Percentiles rank a stretch among this genome's conserved stretches.
phyloP scores from a whole-genome alignment of 352 stramenopile species.

The Globisporangium spinosum region DNA sequence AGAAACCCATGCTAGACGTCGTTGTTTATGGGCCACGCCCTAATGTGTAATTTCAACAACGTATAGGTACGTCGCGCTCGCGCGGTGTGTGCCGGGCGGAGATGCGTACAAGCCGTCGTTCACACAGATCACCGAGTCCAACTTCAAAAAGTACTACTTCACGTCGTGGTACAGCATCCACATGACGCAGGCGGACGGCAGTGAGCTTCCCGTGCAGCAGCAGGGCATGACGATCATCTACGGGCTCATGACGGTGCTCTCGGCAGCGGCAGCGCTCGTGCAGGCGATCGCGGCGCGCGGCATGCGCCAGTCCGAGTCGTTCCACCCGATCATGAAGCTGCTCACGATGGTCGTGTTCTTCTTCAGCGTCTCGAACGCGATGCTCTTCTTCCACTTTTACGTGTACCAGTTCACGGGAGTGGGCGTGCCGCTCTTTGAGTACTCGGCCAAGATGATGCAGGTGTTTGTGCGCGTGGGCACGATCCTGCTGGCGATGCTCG shows the following conservation, averaged over 20 bases:
- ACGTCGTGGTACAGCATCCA: slow-evolving; percentile 74
- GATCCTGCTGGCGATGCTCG: slow-evolving; percentile 65
- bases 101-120: slow-evolving; percentile 61
- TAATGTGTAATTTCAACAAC: not conserved
- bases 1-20: not conserved
- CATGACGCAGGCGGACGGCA: slow-evolving; percentile 64
- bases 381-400: slow-evolving; percentile 62
- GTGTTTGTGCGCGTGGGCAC: slow-evolving; percentile 72
- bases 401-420: slow-evolving; percentile 60
- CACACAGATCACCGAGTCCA: slow-evolving; percentile 60
- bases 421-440: slow-evolving; percentile 63
- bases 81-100: slow-evolving; percentile 61
- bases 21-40: not conserved
- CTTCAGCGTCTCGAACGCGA: slow-evolving; percentile 54
- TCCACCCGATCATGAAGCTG: slow-evolving; percentile 76
- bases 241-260: slow-evolving; percentile 42
- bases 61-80: slow-evolving; percentile 53
- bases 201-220: slow-evolving; percentile 65
- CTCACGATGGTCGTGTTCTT: slow-evolving; percentile 61
- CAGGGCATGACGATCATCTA: slow-evolving; percentile 58
- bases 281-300: slow-evolving; percentile 45
- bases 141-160: slow-evolving; percentile 79
- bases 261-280: slow-evolving; percentile 24
- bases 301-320: slow-evolving; percentile 59
- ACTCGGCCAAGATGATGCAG: slow-evolving; percentile 61